Percentiles rank a stretch among this genome's conserved stretches.
These are phyloP conservation scores for Closterium sp. DNA, from an alignment of 139 green algal genomes.

Conservation along the genomic window DNA sequence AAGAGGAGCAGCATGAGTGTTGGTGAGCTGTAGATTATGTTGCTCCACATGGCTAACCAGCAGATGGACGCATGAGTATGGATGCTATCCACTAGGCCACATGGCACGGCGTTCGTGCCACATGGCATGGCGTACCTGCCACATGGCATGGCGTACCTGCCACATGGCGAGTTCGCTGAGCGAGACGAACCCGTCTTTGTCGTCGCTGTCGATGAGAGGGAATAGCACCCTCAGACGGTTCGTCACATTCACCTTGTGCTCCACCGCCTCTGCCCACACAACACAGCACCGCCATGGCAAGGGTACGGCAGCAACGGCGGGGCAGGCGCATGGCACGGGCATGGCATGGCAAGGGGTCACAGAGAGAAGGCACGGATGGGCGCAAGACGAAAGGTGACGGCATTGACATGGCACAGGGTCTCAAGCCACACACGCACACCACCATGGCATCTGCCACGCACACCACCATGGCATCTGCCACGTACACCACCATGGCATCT, in stretches of 20 bases:
- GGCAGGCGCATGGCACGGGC: background rate
- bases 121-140: too few relatives aligned
- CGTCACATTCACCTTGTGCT: conserved; percentile 30
- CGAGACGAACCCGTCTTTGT: conserved; percentile 3
- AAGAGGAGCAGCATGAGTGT: background rate
- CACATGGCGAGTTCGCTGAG: conserved; percentile 24
- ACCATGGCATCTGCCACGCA: background rate
- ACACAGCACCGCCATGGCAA: background rate
- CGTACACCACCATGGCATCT: background rate
- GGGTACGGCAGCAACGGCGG: background rate
- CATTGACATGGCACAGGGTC: background rate
- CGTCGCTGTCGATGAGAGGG: conserved; percentile 17
- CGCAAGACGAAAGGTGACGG: background rate
- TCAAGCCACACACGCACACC: background rate
- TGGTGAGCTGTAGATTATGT: background rate
- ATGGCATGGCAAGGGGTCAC: background rate
- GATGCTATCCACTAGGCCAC: too few relatives aligned
- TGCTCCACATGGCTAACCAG: too few relatives aligned
- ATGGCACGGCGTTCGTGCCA: background rate
- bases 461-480: background rate
- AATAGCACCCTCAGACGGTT: conserved; percentile 11
- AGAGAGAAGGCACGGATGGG: background rate
- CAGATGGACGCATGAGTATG: too few relatives aligned
- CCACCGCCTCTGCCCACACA: background rate
- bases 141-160: background rate